These are phyloP conservation scores for Leptodontidium sp. DNA, from an alignment of 2,329 filamentous ascomycete genomes.

Conservation along the genomic window DNA sequence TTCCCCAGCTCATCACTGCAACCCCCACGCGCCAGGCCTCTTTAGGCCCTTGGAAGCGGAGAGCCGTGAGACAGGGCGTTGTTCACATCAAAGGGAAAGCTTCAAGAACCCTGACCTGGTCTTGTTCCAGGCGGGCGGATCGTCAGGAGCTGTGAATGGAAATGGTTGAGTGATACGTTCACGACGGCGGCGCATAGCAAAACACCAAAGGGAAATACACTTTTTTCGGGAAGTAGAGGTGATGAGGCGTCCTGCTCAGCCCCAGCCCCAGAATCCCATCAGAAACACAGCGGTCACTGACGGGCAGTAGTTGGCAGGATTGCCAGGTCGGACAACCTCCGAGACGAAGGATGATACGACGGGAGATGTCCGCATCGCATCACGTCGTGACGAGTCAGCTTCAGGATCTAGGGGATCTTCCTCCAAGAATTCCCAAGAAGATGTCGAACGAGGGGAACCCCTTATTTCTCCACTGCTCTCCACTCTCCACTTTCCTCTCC, in stretches of 20 bases:
- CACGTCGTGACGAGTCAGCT: not conserved
- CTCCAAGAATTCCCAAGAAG: not conserved
- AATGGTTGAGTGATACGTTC: conserved; percentile 22
- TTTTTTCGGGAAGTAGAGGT: not conserved
- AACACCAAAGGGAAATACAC: not conserved
- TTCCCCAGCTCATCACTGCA: conserved; percentile 25
- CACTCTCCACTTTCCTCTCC: conserved; percentile 6
- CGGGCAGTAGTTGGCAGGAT: not conserved
- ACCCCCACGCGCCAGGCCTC: conserved; percentile 18
- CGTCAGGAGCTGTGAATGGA: not conserved
- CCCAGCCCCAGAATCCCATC: conserved; percentile 14
- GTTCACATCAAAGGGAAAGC: conserved; percentile 17
- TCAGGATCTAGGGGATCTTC: not conserved
- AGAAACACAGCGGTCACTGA: not conserved
- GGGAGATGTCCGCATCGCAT: not conserved
- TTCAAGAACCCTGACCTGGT: not conserved
- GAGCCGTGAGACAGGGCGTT: conserved; percentile 13
- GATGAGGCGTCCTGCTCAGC: conserved; percentile 22
- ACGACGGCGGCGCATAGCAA: not conserved
- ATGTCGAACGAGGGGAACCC: conserved; percentile 11
- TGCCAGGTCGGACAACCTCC: conserved; percentile 13
- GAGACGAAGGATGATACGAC: conserved; percentile 1
- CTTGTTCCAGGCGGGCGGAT: conserved; percentile 26
- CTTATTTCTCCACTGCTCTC: conserved; percentile 16
- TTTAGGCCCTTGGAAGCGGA: conserved; percentile 6